Base-by-base conservation (phyloP, 305 asterid species). In the Solanum hybrid region DNA sequence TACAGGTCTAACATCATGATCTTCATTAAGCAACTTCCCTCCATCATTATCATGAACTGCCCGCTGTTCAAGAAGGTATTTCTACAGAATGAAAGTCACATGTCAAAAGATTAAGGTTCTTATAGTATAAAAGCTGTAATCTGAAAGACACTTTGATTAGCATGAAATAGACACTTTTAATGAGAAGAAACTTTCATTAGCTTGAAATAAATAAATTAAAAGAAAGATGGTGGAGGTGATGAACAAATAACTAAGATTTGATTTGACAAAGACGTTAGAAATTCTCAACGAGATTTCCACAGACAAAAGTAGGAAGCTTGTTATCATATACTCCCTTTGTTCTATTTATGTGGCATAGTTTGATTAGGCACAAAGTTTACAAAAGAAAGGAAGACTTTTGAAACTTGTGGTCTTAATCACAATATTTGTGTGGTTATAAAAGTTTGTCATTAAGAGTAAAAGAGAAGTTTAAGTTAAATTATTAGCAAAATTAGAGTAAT, bases 21-120 rank as follows among this genome's bases (percentile, higher is more conserved):
- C 99, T 92, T 97, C 99, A 92, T 97, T 97, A 89, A 97, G 97
- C 91, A 95, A 93, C 94, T 95, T 97, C 90, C 99, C 95, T 90
- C 97, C 99, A 90, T 96, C 99, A 92, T 86, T 92, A 93, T 97
- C 98, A 91, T 93, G 91, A 90, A 97, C 98, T 86, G 99, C 99
- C 90, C 95, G 95, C 91, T 96, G 98, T 91, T 95, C 98, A 73
- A 97, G 98, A 92, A 97, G 99, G 93, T 95, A 96, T 90, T 95
- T 95, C 99, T 97, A 89, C 91, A 92, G 77, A 88, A 89, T 77
- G 87, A 89, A 88, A 78, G 85, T 72, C 78, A 89, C 78, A 91
- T 73, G 90, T 71, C 66, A 75, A 72, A 71, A 45, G 77, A 34
- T 34, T 78, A n/a, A 86, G 71, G 60, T 27, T 32, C 76, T 72